These are phyloP conservation scores for Colletotrichum salicis DNA, from an alignment of 2,329 filamentous ascomycete species.

Conservation along the genomic window DNA sequence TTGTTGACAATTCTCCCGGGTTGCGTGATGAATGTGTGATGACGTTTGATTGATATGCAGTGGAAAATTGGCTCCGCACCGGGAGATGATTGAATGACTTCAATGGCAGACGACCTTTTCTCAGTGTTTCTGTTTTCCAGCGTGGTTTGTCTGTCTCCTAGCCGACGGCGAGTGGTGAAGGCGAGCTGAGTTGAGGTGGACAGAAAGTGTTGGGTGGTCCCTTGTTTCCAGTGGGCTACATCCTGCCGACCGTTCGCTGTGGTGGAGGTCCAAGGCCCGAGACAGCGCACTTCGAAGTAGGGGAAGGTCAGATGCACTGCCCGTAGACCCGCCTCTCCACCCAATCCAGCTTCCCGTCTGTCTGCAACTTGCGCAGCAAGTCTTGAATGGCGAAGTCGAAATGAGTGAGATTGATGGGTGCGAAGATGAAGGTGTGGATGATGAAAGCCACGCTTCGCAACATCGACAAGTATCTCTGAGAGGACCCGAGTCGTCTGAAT, in stretches of 20 bases:
- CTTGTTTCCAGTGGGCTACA: slow-evolving; percentile 35
- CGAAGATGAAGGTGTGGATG: slow-evolving; percentile 16
- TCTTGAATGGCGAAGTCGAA: slow-evolving; percentile 20
- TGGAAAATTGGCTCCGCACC: neutral
- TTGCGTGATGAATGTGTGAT: neutral
- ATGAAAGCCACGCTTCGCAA: slow-evolving; percentile 16
- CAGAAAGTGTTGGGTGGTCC: slow-evolving; percentile 33
- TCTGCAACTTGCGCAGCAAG: slow-evolving; percentile 8
- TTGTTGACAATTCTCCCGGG: neutral
- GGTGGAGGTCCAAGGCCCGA: slow-evolving; percentile 22
- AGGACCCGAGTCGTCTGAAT: slow-evolving; percentile 17
- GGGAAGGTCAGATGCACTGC: slow-evolving; percentile 23
- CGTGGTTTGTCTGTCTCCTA: slow-evolving; percentile 8
- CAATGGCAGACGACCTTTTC: neutral
- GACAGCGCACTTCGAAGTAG: slow-evolving; percentile 14
- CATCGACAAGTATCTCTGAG: slow-evolving; percentile 23
- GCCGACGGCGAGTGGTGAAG: slow-evolving; percentile 19
- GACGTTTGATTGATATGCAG: neutral
- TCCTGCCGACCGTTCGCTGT: slow-evolving; percentile 27
- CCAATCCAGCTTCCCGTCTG: slow-evolving; percentile 3
- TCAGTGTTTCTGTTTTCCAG: neutral
- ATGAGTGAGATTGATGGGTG: slow-evolving; percentile 21
- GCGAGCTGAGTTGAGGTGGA: slow-evolving; percentile 18
- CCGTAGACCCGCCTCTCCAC: slow-evolving; percentile 19
- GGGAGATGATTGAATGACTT: slow-evolving; percentile 1